phyloP scores from a whole-genome alignment of 352 stramenopile species.

The Pythium pectinolyticum region DNA sequence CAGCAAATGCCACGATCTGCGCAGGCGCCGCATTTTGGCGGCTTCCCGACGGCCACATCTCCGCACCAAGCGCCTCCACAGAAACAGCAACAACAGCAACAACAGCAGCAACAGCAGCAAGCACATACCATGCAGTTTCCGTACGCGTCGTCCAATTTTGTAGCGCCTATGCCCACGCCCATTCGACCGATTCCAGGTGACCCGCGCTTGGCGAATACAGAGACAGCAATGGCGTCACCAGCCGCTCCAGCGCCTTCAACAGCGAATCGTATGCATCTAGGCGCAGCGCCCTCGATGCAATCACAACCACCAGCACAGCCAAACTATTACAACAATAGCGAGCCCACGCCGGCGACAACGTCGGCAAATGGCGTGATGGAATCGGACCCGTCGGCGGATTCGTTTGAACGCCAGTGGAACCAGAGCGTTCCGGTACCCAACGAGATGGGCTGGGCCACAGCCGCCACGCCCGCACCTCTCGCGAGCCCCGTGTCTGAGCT shows the following conservation, averaged over 20 bases:
- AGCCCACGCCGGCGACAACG: neutral
- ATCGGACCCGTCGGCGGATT: conserved; percentile 30
- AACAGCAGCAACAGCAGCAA: conserved; percentile 1
- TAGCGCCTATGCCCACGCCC: conserved; percentile 65
- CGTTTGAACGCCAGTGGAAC: conserved; percentile 46
- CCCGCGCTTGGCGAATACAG: conserved; percentile 35
- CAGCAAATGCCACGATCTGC: neutral
- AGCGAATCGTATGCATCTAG: neutral
- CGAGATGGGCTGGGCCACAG: conserved; percentile 15
- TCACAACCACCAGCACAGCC: conserved; percentile 3
- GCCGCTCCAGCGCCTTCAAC: neutral
- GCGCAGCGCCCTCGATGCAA: too few relatives aligned
- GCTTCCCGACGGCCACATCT: neutral
- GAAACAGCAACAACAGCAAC: neutral
- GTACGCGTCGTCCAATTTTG: conserved; percentile 61
- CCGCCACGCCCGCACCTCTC: neutral
- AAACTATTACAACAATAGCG: conserved; percentile 9
- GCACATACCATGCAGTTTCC: conserved; percentile 43
- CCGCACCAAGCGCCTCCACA: neutral
- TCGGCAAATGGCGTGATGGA: conserved; percentile 14
- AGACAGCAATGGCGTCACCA: neutral
- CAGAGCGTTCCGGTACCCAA: conserved; percentile 22
- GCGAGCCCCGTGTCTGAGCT: neutral
- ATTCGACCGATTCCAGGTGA: conserved; percentile 74
- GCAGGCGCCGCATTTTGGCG: conserved; percentile 1